Base-by-base conservation (phyloP, 805 yeast genomes). In the Candida ortonii region DNA sequence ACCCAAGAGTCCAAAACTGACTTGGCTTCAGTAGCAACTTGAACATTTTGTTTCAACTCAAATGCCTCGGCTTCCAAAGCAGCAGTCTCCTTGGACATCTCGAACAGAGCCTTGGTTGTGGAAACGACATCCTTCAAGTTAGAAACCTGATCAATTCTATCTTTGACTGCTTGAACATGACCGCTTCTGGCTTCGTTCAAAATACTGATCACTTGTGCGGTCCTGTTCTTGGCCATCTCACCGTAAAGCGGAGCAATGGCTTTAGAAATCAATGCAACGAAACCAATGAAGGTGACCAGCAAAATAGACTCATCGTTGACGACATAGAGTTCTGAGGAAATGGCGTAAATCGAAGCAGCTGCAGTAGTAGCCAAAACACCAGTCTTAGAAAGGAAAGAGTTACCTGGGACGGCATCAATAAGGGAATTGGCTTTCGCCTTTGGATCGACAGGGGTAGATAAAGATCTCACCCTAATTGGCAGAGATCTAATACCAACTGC, bases 1-100 rank as follows among this genome's bases (percentile, higher is more conserved):
- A 89, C 97, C 98, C 98, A 93, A 11, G 97, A 87, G 70, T 93
- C 98, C 62, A 93, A 79, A 43, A 90, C 95, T 39, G 93, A 70
- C 73, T 84, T 88, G 59, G 97, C 97, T 74, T 88, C 96, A 45
- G 71, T 54, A 39, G 95, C 90, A 50, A 88, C 76, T 46, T 80
- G 88, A 50, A 86, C 88, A 61, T 80, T 68, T 75, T 93, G 98
- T 73, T 88, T 84, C 64, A 86, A 78, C 71, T 85, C 95, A 59
- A 89, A 93, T 38, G 90, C 79, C 69, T 87, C 78, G 47, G 96
- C 94, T 77, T 93, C 98, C 59, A 89, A 76, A 70, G 84, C 77
- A 51, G 94, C 96, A 46, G 98, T 90, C 72, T 93, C 96, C 74
- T 87, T 89, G 44, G 98, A 90, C 40, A 90, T 78, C 57, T 86